Base-by-base conservation (phyloP, 2,329 filamentous ascomycete genomes). In the Fusarium dimerum region DNA sequence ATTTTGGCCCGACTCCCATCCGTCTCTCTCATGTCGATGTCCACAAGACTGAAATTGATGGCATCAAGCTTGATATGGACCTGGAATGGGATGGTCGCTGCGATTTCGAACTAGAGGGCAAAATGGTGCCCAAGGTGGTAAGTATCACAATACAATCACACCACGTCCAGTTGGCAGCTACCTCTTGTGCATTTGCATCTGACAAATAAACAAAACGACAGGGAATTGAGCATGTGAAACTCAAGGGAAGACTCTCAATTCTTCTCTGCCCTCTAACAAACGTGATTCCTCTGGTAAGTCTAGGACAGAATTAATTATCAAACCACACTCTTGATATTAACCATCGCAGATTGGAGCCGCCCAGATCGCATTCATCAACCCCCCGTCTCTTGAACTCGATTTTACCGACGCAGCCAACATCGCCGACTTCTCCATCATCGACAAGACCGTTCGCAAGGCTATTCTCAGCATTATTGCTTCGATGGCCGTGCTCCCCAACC, bases 11-110 rank as follows among this genome's bases (percentile, higher is more conserved):
- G 11, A 54, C 44, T 0, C 62, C 62, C 3, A 57, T 65, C 17
- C 52, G n/a, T 17, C 39, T 65, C 15, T 65, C 60, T 1, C 45
- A 57, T 20, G 62, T 65, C 2, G 62, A 65, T n/a, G 62, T 65
- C 8, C 60, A 65, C 51, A 62, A 43, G 42, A 65, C 62, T 3
- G 56, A 58, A 7, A 17, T 30, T 3, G 44, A 62, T 45, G 62
- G 62, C 12, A 65, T 65, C 50, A 65, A 65, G 38, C 60, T 65
- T 40, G 62, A 65, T 40, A 61, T 65, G 60, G 54, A 65, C 44
- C n/a, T 65, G 30, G 41, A 56, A 9, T 65, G 62, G 62, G 50
- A 63, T 34, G 62, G 62, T 6, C 1, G 45, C 20, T 65, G 62
- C 5, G 62, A 65, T 42, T 60, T 65, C 3, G 62, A 65, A 46